These are phyloP conservation scores for Glebionis coronaria DNA, from an alignment of 129 eudicot species.

Conservation along the genomic window DNA sequence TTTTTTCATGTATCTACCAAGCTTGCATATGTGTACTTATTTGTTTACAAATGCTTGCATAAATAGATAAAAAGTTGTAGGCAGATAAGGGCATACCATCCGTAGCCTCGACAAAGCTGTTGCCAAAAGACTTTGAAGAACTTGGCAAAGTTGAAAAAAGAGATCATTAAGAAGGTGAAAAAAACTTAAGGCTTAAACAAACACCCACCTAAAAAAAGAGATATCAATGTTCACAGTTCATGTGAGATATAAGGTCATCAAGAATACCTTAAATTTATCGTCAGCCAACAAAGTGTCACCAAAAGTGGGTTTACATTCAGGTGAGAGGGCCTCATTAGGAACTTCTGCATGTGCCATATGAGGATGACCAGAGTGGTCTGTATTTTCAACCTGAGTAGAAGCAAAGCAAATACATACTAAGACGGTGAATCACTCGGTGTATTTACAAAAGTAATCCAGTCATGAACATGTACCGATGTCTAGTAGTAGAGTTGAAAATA, in stretches of 20 bases:
- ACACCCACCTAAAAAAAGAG: no score
- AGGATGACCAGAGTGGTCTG: constrained; percentile 83
- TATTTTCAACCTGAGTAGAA: constrained; percentile 72
- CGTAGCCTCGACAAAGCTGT: no score
- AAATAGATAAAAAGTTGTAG: no score
- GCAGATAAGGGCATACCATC: no score
- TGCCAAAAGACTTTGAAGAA: no score
- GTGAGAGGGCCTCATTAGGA: constrained; percentile 93
- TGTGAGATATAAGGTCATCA: constrained; percentile 5
- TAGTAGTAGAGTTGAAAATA: not conserved
- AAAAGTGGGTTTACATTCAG: constrained; percentile 82
- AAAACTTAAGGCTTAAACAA: no score
- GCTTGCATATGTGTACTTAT: no score
- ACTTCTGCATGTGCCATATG: constrained; percentile 78
- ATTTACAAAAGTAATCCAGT: not conserved
- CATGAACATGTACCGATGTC: constrained; percentile 1
- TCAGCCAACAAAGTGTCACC: constrained; percentile 86
- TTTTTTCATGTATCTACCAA: no score
- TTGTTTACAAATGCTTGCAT: no score
- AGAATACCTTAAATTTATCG: constrained; percentile 67
- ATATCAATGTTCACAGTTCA: constrained; percentile 11
- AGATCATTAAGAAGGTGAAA: no score
- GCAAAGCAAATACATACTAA: not conserved
- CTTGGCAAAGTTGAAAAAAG: no score
- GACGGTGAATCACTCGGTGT: not conserved